Conservation (phyloP, 2,329 filamentous ascomycete genomes). For the Ceratocystis alfenasii region DNA sequence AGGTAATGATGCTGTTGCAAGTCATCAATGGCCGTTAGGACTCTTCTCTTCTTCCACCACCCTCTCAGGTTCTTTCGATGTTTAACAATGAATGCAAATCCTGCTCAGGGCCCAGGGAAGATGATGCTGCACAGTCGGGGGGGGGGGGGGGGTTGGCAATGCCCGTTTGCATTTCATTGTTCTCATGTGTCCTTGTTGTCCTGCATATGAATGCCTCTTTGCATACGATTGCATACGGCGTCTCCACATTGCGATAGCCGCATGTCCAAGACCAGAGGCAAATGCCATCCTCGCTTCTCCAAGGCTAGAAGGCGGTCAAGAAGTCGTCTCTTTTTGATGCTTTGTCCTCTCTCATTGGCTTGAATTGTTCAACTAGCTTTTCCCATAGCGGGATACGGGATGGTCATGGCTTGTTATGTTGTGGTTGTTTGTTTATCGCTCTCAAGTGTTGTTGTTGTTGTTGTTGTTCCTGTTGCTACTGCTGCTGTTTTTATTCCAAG, state of each 20-base stretch:
- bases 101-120: too few relatives aligned
- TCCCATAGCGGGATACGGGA: conserved; percentile 4
- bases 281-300: background rate
- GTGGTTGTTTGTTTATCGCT: background rate
- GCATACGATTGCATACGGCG: background rate
- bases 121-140: too few relatives aligned
- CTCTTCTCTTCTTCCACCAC: too few relatives aligned
- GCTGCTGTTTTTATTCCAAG: too few relatives aligned
- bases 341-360: background rate
- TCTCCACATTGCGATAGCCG: background rate
- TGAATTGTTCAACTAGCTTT: background rate
- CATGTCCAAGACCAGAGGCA: background rate
- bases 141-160: background rate
- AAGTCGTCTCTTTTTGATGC: background rate
- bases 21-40: too few relatives aligned
- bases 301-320: background rate
- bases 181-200: too few relatives aligned
- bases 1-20: background rate
- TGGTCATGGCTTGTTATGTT: background rate
- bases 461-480: too few relatives aligned
- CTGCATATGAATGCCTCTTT: too few relatives aligned
- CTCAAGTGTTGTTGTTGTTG: too few relatives aligned
- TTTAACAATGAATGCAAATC: background rate
- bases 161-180: background rate
- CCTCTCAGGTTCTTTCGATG: background rate